A percentile compares a stretch with the other conserved stretches of the same genome.
phyloP scores from a whole-genome alignment of 495 filamentous ascomycete genomes.

The Neurospora sp. region DNA sequence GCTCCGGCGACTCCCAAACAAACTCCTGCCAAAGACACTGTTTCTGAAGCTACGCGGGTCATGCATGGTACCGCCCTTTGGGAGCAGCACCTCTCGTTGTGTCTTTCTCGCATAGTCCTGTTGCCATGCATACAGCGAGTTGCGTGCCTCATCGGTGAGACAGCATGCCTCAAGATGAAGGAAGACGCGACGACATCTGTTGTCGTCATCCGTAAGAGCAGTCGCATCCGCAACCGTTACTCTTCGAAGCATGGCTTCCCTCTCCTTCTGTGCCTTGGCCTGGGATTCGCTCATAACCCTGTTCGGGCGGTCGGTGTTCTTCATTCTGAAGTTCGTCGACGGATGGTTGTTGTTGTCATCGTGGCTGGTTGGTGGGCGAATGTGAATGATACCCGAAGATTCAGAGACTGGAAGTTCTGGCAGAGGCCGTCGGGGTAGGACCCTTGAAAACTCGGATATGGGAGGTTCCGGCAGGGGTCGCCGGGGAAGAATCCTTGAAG shows the following conservation, averaged over 20 bases:
- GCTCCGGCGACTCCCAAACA: background rate
- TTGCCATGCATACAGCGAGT: conserved; percentile 38
- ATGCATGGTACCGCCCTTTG: conserved; percentile 23
- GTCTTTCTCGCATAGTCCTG: conserved; percentile 29
- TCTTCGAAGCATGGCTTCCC: background rate
- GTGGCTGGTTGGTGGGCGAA: background rate
- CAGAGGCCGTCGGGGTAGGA: background rate
- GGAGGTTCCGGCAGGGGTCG: background rate
- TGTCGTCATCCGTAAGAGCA: conserved; percentile 28
- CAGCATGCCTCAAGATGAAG: conserved; percentile 37
- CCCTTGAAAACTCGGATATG: background rate
- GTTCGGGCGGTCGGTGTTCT: background rate
- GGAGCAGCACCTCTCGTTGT: conserved; percentile 17
- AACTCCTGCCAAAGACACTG: background rate
- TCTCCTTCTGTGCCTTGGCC: background rate
- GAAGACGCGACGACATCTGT: conserved; percentile 38
- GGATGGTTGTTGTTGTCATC: background rate
- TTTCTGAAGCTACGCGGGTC: background rate
- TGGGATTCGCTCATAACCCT: background rate
- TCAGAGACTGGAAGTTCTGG: background rate
- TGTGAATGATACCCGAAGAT: background rate
- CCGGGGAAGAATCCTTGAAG: background rate
- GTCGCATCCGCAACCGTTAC: background rate
- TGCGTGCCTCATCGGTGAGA: conserved; percentile 36
- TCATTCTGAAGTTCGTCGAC: background rate